phyloP scores from a whole-genome alignment of 768 basidiomycete genomes.

The Suillus spraguei region DNA sequence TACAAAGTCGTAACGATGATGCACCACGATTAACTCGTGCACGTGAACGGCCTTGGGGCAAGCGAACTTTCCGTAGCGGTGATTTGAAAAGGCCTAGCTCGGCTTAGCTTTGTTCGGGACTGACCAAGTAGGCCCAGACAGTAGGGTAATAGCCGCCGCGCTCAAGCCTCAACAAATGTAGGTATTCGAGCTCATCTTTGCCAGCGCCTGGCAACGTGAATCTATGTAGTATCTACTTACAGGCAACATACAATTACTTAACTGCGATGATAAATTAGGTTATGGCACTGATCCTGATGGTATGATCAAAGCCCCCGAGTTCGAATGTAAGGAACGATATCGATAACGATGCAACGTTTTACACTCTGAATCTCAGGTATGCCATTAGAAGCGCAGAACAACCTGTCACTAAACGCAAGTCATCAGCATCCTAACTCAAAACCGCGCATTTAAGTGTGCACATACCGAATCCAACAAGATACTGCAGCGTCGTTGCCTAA shows the following conservation, averaged over 20 bases:
- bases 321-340: not conserved
- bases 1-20: too few species aligned
- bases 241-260: not conserved
- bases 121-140: too few species aligned
- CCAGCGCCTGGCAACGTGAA: not conserved
- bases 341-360: not conserved
- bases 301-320: not conserved
- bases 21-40: too few species aligned
- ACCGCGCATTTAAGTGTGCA: slow-evolving; percentile 15
- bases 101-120: too few species aligned
- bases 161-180: not conserved
- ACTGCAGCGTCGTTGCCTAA: slow-evolving; percentile 84
- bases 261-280: not conserved
- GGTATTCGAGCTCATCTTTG: not conserved
- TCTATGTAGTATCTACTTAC: slow-evolving; percentile 1
- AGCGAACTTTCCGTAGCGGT: too few species aligned
- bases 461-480: slow-evolving; percentile 85
- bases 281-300: not conserved
- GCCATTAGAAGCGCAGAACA: slow-evolving; percentile 88
- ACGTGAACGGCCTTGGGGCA: too few species aligned
- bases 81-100: too few species aligned
- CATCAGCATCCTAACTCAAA: slow-evolving; percentile 14
- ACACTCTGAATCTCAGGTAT: slow-evolving; percentile 71
- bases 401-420: slow-evolving; percentile 65
- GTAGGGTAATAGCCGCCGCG: too few species aligned